phyloP scores from a whole-genome alignment of 164 flowering plant genomes.

The Magnolia changhungtana region DNA sequence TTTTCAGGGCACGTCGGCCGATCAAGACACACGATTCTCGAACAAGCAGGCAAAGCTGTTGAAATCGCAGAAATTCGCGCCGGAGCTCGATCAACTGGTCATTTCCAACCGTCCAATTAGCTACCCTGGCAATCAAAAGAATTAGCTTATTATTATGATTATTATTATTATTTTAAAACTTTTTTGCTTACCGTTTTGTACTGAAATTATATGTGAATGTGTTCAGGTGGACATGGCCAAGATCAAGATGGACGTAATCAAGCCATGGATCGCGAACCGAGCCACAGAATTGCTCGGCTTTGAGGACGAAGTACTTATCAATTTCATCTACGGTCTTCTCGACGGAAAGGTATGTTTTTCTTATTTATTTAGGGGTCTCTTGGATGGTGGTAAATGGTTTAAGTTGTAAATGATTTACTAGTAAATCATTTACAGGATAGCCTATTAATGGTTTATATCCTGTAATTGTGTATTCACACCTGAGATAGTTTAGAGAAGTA shows the following conservation, averaged over 20 bases:
- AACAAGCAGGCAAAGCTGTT: conserved; percentile 95
- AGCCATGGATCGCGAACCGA: conserved; percentile 85
- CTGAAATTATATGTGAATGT: not conserved
- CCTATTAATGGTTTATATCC: no score
- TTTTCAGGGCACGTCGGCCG: conserved; percentile 91
- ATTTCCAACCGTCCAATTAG: conserved; percentile 11
- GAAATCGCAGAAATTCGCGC: conserved; percentile 90
- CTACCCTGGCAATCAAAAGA: not conserved
- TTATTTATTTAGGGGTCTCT: no score
- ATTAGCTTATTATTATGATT: not conserved
- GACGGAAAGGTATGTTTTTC: conserved; percentile 64
- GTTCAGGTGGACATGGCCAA: conserved; percentile 77
- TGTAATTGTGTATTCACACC: no score
- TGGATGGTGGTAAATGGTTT: no score
- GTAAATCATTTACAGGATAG: no score
- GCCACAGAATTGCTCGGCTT: conserved; percentile 95
- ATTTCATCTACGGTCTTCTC: conserved; percentile 79
- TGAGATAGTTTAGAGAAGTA: no score
- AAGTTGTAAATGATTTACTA: no score
- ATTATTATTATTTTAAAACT: no score
- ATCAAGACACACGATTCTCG: conserved; percentile 97
- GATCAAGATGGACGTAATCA: conserved; percentile 88
- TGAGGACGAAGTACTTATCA: conserved; percentile 92
- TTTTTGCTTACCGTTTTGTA: not conserved
- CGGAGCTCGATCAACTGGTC: conserved; percentile 90